These are phyloP conservation scores for Nothophoma quercina DNA, from an alignment of 2,329 filamentous ascomycete species.

Conservation along the genomic window DNA sequence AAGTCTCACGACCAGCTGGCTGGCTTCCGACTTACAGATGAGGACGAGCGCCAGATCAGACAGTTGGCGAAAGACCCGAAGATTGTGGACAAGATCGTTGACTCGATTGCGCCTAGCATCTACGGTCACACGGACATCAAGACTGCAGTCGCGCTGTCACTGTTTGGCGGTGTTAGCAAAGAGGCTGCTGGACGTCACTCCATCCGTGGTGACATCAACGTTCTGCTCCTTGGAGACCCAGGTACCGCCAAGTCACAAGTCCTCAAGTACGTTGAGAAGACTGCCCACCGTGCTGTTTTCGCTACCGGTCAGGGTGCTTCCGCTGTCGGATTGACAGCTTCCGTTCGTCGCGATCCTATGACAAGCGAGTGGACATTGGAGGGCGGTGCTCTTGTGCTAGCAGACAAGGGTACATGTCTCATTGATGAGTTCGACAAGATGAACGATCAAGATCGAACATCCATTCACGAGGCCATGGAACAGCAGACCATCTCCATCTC, in stretches of 20 bases:
- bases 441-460: conserved; percentile 98
- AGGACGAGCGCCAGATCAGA: conserved; percentile 91
- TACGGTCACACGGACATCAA: conserved; percentile 98
- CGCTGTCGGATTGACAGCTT: conserved; percentile 96
- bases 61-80: conserved; percentile 86
- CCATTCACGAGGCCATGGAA: conserved; percentile 99
- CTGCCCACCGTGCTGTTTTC: conserved; percentile 94
- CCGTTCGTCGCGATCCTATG: conserved; percentile 91
- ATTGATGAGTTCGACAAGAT: conserved; percentile 99
- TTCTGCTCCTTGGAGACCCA: conserved; percentile 92
- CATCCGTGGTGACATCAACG: conserved; percentile 97
- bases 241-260: conserved; percentile 98
- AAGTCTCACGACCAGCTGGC: conserved; percentile 98
- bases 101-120: conserved; percentile 94
- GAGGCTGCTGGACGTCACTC: conserved; percentile 86
- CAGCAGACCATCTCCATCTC: conserved; percentile 99
- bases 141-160: conserved; percentile 89
- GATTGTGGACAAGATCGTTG: conserved; percentile 90
- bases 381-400: conserved; percentile 92
- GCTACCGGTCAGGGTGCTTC: conserved; percentile 97
- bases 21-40: conserved; percentile 92
- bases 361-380: conserved; percentile 98
- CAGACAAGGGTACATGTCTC: conserved; percentile 91
- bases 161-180: conserved; percentile 96
- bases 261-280: conserved; percentile 97